Conservation (phyloP, 1,139 yeast genomes). For the Candida dubliniensis region DNA sequence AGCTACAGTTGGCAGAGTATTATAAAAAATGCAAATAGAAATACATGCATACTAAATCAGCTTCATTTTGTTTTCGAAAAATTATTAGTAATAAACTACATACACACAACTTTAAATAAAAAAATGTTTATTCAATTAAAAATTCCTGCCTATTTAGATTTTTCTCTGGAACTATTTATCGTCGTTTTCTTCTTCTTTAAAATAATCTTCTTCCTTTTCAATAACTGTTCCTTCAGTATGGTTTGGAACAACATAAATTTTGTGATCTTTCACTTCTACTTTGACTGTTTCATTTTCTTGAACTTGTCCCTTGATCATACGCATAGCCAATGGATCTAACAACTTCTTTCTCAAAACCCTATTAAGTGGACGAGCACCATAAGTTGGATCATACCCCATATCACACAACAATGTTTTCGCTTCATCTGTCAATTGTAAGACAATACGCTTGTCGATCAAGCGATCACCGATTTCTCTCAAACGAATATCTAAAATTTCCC, state of each 20-base stretch:
- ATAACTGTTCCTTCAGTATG: constrained; percentile 24
- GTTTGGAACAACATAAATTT: constrained; percentile 46
- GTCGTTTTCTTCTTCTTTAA: constrained; percentile 7
- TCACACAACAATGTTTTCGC: constrained; percentile 80
- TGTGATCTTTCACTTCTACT: constrained; percentile 27
- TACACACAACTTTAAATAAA: neutral
- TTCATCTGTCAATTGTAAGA: constrained; percentile 52
- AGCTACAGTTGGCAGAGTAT: constrained; percentile 51
- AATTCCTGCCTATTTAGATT: too few relatives aligned
- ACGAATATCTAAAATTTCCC: constrained; percentile 80
- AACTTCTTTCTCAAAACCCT: constrained; percentile 79
- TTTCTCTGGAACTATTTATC: constrained; percentile 9
- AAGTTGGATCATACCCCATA: constrained; percentile 84
- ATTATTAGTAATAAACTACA: neutral
- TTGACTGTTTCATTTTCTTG: constrained; percentile 66
- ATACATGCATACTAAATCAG: neutral
- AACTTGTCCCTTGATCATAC: constrained; percentile 76
- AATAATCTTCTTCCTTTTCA: constrained; percentile 12
- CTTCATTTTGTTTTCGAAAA: neutral
- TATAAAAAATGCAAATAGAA: constrained; percentile 4
- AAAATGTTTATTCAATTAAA: neutral
- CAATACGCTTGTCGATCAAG: constrained; percentile 75
- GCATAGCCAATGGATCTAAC: constrained; percentile 82
- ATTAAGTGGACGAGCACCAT: constrained; percentile 96
- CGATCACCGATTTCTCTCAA: constrained; percentile 77